These are phyloP conservation scores for Ustilago loliicola DNA, from an alignment of 1,284 basidiomycete genomes.

Conservation along the genomic window DNA sequence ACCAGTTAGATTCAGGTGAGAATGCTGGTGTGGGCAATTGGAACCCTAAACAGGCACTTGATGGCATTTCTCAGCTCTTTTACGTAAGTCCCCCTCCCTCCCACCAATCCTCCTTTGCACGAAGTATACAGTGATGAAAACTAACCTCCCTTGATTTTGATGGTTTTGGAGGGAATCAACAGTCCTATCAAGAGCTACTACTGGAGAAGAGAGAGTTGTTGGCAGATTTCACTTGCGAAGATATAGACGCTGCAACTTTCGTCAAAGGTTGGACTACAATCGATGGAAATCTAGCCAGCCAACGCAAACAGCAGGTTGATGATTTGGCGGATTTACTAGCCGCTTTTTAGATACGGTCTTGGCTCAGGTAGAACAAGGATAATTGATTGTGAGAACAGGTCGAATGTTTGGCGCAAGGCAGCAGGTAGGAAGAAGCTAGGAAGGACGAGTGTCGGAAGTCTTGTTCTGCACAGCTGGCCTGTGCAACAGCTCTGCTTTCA, in stretches of 20 bases:
- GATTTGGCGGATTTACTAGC: conserved; percentile 65
- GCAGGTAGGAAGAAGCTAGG: too few species aligned
- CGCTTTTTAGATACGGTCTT: conserved; percentile 36
- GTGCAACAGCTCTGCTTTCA: too few species aligned
- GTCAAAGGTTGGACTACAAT: conserved; percentile 48
- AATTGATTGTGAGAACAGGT: neutral
- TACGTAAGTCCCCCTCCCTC: conserved; percentile 53
- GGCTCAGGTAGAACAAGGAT: neutral
- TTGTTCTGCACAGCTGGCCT: too few species aligned
- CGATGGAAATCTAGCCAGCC: conserved; percentile 41
- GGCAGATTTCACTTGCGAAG: conserved; percentile 66
- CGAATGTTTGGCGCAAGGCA: too few species aligned
- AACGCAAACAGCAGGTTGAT: conserved; percentile 64
- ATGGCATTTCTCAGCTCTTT: conserved; percentile 58
- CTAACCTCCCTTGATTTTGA: too few species aligned
- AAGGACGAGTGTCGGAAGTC: too few species aligned
- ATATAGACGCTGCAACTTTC: conserved; percentile 53
- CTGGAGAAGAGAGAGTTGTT: conserved; percentile 61
- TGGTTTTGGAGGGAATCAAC: neutral
- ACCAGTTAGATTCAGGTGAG: conserved; percentile 46
- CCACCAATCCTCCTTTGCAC: too few species aligned
- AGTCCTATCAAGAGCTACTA: conserved; percentile 66
- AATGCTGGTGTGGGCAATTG: conserved; percentile 33
- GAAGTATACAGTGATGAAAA: too few species aligned
- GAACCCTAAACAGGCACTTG: conserved; percentile 59